A percentile compares a stretch with the other conserved stretches of the same genome.
Conservation (phyloP, 1,139 yeast genomes). For the Pichia sp. region DNA sequence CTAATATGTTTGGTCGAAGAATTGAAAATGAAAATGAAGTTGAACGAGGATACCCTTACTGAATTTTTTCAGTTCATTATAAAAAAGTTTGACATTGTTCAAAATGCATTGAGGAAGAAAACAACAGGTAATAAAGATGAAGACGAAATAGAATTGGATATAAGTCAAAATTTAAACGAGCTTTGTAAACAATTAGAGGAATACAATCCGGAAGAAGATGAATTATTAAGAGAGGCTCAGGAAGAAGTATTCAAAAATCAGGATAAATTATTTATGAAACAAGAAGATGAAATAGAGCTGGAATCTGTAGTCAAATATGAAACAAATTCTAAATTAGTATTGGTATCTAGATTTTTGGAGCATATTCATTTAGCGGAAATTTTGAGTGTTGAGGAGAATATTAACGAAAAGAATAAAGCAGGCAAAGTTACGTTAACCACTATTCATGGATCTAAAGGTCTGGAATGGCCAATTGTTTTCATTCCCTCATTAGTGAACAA, state of each 20-base stretch:
- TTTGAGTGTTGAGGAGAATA: neutral
- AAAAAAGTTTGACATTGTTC: conserved; percentile 11
- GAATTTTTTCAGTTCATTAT: conserved; percentile 1
- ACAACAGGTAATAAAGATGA: conserved; percentile 19
- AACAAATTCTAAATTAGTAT: too few relatives aligned
- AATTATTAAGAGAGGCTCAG: conserved; percentile 18
- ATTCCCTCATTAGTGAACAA: conserved; percentile 66
- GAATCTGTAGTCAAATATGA: too few relatives aligned
- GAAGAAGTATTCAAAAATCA: conserved; percentile 10
- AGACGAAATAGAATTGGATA: conserved; percentile 21
- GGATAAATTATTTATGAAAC: conserved; percentile 6
- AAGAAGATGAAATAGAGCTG: neutral
- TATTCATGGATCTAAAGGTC: conserved; percentile 86
- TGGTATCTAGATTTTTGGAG: conserved; percentile 37
- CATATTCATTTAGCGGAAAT: conserved; percentile 50
- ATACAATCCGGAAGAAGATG: conserved; percentile 25
- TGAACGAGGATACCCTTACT: neutral
- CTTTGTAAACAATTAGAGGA: conserved; percentile 23
- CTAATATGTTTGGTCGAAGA: conserved; percentile 32
- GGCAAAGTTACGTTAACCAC: conserved; percentile 44
- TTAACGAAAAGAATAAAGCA: conserved; percentile 3
- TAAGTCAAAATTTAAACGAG: conserved; percentile 26
- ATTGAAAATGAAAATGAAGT: neutral
- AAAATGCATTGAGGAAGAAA: conserved; percentile 17
- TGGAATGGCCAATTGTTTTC: conserved; percentile 92